Evolutionary conservation across 257 asterid species (phyloP).

Genomic region (Przewalskia tangutica): DNA sequence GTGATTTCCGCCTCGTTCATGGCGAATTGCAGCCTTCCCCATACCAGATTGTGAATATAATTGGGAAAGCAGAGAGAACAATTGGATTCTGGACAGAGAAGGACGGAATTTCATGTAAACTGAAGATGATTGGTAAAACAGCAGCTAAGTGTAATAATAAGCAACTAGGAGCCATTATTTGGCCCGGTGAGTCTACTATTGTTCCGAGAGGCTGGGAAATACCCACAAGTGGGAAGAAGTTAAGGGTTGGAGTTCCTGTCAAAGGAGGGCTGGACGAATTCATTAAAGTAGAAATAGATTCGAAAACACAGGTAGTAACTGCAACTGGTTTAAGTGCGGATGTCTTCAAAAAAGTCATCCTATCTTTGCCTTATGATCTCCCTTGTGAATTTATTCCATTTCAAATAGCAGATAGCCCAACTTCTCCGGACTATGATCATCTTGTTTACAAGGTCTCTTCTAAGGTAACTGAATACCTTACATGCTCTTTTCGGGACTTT

Average conservation of each 20-base stretch:
- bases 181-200: constrained; percentile 32
- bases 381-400: constrained; percentile 21
- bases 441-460: constrained; percentile 18
- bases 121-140: background rate
- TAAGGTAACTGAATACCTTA: constrained; percentile 14
- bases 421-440: constrained; percentile 19
- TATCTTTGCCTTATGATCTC: constrained; percentile 25
- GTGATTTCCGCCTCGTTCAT: constrained; percentile 24
- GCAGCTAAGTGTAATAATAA: background rate
- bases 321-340: constrained; percentile 34
- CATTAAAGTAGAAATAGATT: constrained; percentile 19
- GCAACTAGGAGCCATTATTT: constrained; percentile 12
- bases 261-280: constrained; percentile 28
- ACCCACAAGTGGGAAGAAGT: constrained; percentile 19
- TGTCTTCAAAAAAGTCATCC: constrained; percentile 29
- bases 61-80: constrained; percentile 25
- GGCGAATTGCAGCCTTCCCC: constrained; percentile 23
- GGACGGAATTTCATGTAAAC: constrained; percentile 10
- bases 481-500: background rate
- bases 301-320: constrained; percentile 12
- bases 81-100: constrained; percentile 33
- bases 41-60: constrained; percentile 32
- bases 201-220: constrained; percentile 46
- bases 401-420: background rate
- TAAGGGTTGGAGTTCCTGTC: constrained; percentile 29